Percentiles rank a stretch among this genome's conserved stretches.
Evolutionary conservation across 305 asterid species (phyloP).

Genomic region (Petunia hybrid): DNA sequence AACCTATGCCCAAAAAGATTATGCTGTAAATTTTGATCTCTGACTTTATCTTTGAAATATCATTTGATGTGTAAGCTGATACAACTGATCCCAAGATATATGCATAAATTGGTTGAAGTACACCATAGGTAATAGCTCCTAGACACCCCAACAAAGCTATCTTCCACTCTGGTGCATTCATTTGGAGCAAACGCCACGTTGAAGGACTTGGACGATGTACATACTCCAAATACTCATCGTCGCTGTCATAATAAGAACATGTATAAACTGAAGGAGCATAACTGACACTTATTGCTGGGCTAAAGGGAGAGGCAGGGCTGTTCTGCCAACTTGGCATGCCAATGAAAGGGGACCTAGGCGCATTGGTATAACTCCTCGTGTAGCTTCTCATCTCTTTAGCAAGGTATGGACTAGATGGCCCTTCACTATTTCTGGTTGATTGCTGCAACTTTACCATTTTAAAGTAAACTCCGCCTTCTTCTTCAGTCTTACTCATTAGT

Average conservation of each 20-base stretch:
- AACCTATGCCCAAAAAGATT: slow-evolving; percentile 51
- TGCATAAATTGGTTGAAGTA: slow-evolving; percentile 65
- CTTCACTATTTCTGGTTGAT: slow-evolving; percentile 37
- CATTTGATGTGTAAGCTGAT: slow-evolving; percentile 52
- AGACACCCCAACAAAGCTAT: slow-evolving; percentile 60
- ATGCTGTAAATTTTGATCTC: slow-evolving; percentile 50
- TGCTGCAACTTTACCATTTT: slow-evolving; percentile 65
- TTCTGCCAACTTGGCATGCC: slow-evolving; percentile 46
- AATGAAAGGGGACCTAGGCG: slow-evolving; percentile 36
- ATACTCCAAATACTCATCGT: slow-evolving; percentile 37
- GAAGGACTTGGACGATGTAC: slow-evolving; percentile 42
- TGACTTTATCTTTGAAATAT: slow-evolving; percentile 53
- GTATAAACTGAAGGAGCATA: slow-evolving; percentile 47
- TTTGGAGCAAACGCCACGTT: slow-evolving; percentile 49
- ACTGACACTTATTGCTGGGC: slow-evolving; percentile 45
- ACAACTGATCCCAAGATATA: slow-evolving; percentile 71
- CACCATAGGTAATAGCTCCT: slow-evolving; percentile 56
- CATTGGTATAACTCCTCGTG: background rate
- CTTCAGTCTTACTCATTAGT: slow-evolving; percentile 50
- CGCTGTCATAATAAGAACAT: slow-evolving; percentile 49
- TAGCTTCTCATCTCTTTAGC: slow-evolving; percentile 21
- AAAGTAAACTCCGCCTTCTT: slow-evolving; percentile 53
- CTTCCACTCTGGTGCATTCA: slow-evolving; percentile 72
- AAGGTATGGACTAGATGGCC: slow-evolving; percentile 24
- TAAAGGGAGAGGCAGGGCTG: slow-evolving; percentile 50